phyloP scores from a whole-genome alignment of 805 yeast species.

The Ogataea minuta region DNA sequence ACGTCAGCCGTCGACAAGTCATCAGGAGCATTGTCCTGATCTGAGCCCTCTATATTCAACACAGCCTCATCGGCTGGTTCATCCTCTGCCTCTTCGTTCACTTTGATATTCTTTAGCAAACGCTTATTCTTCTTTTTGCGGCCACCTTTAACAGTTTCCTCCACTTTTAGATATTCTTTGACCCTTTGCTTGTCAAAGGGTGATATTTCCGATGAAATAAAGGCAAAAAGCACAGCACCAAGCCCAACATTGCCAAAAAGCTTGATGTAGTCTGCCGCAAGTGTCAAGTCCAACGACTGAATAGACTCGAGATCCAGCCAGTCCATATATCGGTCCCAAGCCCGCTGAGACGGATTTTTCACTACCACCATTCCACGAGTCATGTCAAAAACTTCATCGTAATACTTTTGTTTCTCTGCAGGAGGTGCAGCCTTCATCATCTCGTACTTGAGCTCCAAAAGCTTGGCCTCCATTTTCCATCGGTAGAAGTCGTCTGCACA shows the following conservation, averaged over 20 bases:
- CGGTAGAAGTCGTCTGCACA: conserved; percentile 60
- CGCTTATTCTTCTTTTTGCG: conserved; percentile 17
- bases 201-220: conserved; percentile 64
- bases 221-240: conserved; percentile 57
- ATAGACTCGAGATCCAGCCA: conserved; percentile 60
- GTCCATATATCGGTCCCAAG: conserved; percentile 75
- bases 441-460: conserved; percentile 55
- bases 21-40: conserved; percentile 15
- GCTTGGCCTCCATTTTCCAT: conserved; percentile 54
- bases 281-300: conserved; percentile 44
- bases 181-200: conserved; percentile 45
- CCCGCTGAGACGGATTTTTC: conserved; percentile 54
- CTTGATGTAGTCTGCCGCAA: conserved; percentile 50
- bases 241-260: conserved; percentile 61
- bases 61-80: conserved; percentile 24
- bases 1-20: conserved; percentile 37
- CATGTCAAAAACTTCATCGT: conserved; percentile 48
- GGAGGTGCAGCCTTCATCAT: conserved; percentile 53
- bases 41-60: conserved; percentile 11
- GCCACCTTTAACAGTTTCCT: conserved; percentile 5
- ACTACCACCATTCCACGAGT: conserved; percentile 73
- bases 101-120: conserved; percentile 16
- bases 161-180: conserved; percentile 22
- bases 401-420: conserved; percentile 37
- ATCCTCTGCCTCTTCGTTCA: conserved; percentile 21